A percentile compares a stretch with the other conserved stretches of the same genome.
phyloP scores from a whole-genome alignment of 495 filamentous ascomycete genomes.

The Hypoxylon trugodes region DNA sequence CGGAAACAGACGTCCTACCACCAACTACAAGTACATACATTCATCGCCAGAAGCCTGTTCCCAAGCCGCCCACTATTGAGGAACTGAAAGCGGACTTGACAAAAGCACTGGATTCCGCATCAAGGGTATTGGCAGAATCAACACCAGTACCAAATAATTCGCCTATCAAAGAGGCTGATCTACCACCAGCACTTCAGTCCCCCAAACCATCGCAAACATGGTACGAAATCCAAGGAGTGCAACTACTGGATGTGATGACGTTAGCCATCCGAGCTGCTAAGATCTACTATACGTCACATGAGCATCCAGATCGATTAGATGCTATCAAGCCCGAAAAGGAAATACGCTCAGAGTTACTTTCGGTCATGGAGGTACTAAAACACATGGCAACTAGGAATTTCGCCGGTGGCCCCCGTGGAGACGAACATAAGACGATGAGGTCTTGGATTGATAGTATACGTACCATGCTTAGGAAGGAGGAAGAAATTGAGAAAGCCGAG shows the following conservation, averaged over 20 bases:
- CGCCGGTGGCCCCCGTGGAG: constrained; percentile 76
- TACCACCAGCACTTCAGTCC: constrained; percentile 40
- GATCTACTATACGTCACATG: constrained; percentile 91
- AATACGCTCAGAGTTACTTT: constrained; percentile 80
- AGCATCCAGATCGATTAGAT: constrained; percentile 81
- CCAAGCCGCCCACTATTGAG: constrained; percentile 83
- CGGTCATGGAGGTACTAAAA: constrained; percentile 88
- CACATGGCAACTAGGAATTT: constrained; percentile 90
- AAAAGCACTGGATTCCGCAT: constrained; percentile 69
- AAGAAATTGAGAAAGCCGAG: constrained; percentile 77
- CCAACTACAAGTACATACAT: constrained; percentile 97
- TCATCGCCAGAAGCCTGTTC: constrained; percentile 81
- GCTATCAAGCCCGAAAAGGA: constrained; percentile 83
- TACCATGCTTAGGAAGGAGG: constrained; percentile 76
- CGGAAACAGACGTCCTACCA: constrained; percentile 80
- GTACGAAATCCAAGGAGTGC: constrained; percentile 89
- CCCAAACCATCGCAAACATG: constrained; percentile 64
- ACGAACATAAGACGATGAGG: constrained; percentile 76
- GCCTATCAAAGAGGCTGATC: constrained; percentile 35
- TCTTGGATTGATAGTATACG: constrained; percentile 81
- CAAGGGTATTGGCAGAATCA: constrained; percentile 68
- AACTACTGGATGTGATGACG: constrained; percentile 90
- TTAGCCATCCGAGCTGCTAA: constrained; percentile 93
- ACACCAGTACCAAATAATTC: constrained; percentile 37
- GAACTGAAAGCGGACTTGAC: constrained; percentile 79